These are phyloP conservation scores for Globisporangium cystogenes DNA, from an alignment of 352 stramenopile species.

Conservation along the genomic window DNA sequence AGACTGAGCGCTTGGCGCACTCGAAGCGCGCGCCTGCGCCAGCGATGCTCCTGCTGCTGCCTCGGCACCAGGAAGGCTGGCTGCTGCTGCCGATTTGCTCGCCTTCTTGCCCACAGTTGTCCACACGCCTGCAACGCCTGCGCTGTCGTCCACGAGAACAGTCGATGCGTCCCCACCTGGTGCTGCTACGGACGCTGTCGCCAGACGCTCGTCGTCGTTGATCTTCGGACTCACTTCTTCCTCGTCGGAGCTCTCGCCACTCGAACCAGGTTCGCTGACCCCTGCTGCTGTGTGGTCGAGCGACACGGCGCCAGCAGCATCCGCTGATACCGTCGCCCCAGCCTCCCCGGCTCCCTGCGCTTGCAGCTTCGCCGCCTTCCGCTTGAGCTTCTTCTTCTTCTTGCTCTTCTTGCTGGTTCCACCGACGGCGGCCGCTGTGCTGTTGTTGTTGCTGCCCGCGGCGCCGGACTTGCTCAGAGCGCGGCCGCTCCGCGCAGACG, in stretches of 20 bases:
- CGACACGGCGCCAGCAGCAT: neutral
- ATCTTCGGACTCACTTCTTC: conserved; percentile 6
- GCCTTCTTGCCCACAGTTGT: conserved; percentile 68
- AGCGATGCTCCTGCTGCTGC: too few relatives aligned
- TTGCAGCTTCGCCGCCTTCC: conserved; percentile 31
- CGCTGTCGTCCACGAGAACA: conserved; percentile 2
- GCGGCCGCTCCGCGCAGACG: conserved; percentile 10
- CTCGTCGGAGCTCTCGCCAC: conserved; percentile 13
- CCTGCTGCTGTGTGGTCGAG: neutral
- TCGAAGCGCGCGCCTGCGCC: neutral
- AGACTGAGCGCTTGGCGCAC: neutral
- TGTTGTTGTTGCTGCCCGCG: neutral
- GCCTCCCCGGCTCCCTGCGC: conserved; percentile 7
- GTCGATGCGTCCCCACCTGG: too few relatives aligned
- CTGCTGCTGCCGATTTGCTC: conserved; percentile 17
- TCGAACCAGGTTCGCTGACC: neutral
- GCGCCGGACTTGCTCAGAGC: neutral
- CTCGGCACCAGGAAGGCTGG: neutral
- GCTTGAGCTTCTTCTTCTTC: conserved; percentile 77
- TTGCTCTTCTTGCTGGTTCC: conserved; percentile 39
- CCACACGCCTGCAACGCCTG: conserved; percentile 36
- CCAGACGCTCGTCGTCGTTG: neutral
- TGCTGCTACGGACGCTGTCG: neutral
- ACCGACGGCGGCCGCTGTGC: neutral
- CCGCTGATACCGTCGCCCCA: neutral